Percentiles rank a stretch among this genome's conserved stretches.
Conservation (phyloP, 148 eudicot species). For the Rheum nobile region DNA sequence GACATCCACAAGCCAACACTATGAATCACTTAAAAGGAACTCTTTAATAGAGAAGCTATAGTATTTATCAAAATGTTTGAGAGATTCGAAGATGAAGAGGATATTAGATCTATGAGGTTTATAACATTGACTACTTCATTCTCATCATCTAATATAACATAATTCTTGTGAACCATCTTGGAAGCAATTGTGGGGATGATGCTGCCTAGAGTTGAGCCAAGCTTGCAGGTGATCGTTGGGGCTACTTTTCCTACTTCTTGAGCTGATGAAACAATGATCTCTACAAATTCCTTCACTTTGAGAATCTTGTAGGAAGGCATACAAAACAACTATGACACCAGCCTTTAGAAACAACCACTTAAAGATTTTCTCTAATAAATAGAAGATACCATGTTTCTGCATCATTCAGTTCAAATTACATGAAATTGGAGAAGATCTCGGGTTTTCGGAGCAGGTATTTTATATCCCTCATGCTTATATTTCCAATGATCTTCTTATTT, state of each 20-base stretch:
- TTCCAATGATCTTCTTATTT: constrained; percentile 67
- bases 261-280: constrained; percentile 29
- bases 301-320: constrained; percentile 36
- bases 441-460: constrained; percentile 64
- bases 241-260: constrained; percentile 29
- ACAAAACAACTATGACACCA: not conserved
- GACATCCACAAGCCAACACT: no score
- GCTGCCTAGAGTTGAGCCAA: constrained; percentile 38
- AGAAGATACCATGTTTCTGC: constrained; percentile 61
- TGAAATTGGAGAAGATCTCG: no score
- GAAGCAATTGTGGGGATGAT: constrained; percentile 57
- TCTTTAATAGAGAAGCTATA: constrained; percentile 50
- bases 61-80: constrained; percentile 65
- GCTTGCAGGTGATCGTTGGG: constrained; percentile 65
- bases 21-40: constrained; percentile 29
- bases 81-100: constrained; percentile 78
- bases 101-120: constrained; percentile 84
- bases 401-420: no score
- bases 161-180: constrained; percentile 60
- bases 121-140: constrained; percentile 62
- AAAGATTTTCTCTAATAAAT: no score
- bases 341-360: not conserved
- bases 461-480: constrained; percentile 79
- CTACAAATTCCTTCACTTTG: constrained; percentile 60
- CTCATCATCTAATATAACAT: constrained; percentile 27